phyloP scores from a whole-genome alignment of 371 early-diverging fungal genomes.

The Coemansia sp. region DNA sequence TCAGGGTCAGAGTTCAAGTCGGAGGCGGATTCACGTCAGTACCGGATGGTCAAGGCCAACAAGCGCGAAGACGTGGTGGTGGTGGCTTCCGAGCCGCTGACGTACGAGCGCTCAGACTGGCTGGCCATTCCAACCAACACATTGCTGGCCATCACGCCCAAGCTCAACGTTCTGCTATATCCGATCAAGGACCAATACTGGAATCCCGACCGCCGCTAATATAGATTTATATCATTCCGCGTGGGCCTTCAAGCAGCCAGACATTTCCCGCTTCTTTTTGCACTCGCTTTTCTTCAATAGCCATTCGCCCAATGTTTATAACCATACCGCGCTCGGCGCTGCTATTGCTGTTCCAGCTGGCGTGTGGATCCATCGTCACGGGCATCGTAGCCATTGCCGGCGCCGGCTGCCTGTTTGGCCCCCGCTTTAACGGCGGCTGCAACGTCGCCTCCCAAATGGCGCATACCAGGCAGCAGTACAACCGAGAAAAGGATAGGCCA shows the following conservation, averaged over 20 bases:
- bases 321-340: neutral
- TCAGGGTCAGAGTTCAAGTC: slow-evolving; percentile 58
- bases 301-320: neutral
- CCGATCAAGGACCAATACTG: slow-evolving; percentile 75
- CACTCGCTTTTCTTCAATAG: neutral
- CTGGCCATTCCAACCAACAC: slow-evolving; percentile 78
- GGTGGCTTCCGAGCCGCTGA: slow-evolving; percentile 81
- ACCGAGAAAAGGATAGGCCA: too few species aligned
- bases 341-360: slow-evolving; percentile 24
- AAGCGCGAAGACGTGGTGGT: slow-evolving; percentile 82
- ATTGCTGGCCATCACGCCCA: slow-evolving; percentile 71
- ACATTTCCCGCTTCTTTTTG: neutral
- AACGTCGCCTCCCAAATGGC: too few species aligned
- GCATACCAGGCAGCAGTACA: too few species aligned
- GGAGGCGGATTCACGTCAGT: slow-evolving; percentile 55
- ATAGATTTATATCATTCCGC: neutral
- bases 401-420: neutral
- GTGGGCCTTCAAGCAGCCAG: neutral
- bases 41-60: slow-evolving; percentile 77
- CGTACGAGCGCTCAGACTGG: slow-evolving; percentile 85
- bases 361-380: slow-evolving; percentile 15
- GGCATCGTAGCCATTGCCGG: slow-evolving; percentile 14
- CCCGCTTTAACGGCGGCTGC: too few species aligned
- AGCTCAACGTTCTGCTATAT: slow-evolving; percentile 70
- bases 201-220: slow-evolving; percentile 34